phyloP scores from a whole-genome alignment of 805 yeast genomes.

The Yamadazyma philogaea region DNA sequence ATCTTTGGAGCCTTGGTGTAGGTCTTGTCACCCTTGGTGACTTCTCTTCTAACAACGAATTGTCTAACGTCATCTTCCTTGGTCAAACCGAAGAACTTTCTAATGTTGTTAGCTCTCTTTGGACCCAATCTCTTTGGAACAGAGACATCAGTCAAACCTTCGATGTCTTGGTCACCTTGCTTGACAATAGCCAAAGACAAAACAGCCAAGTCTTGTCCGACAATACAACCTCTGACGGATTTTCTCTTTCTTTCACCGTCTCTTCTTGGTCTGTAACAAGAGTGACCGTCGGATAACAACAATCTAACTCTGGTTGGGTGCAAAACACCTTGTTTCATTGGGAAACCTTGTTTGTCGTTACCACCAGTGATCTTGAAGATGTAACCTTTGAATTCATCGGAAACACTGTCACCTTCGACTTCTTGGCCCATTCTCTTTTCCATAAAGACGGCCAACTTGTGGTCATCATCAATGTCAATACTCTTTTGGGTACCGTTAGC shows the following conservation, averaged over 20 bases:
- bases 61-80: slow-evolving; percentile 88
- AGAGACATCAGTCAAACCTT: slow-evolving; percentile 90
- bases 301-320: slow-evolving; percentile 99
- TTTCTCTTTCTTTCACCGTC: slow-evolving; percentile 99
- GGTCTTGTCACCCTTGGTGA: slow-evolving; percentile 95
- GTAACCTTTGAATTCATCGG: slow-evolving; percentile 99
- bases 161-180: slow-evolving; percentile 96
- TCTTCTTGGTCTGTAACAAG: slow-evolving; percentile 99
- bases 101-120: slow-evolving; percentile 99
- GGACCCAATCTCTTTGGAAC: slow-evolving; percentile 99
- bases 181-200: slow-evolving; percentile 89
- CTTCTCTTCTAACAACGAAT: slow-evolving; percentile 97
- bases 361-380: slow-evolving; percentile 98
- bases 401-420: slow-evolving; percentile 97
- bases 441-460: slow-evolving; percentile 96
- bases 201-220: slow-evolving; percentile 94
- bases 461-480: slow-evolving; percentile 98
- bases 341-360: slow-evolving; percentile 99
- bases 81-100: slow-evolving; percentile 98
- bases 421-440: slow-evolving; percentile 99
- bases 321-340: slow-evolving; percentile 99
- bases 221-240: slow-evolving; percentile 99
- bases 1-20: slow-evolving; percentile 99
- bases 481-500: slow-evolving; percentile 99
- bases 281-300: slow-evolving; percentile 87